phyloP scores from a whole-genome alignment of 805 yeast genomes.

The Candida railenensis region DNA sequence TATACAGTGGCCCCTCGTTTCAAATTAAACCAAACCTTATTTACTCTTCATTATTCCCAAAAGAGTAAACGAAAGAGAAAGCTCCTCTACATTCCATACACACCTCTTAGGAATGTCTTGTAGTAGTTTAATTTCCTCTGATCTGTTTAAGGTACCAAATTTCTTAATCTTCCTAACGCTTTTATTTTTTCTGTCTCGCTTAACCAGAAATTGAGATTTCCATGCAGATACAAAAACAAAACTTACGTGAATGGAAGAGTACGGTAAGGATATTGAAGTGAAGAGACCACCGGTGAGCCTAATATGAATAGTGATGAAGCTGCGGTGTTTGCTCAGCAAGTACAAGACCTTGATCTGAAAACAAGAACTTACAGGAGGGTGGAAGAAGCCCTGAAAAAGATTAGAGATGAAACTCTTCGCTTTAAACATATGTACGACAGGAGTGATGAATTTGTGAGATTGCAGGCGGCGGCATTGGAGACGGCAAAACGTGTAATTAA shows the following conservation, averaged over 20 bases:
- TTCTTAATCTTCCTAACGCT: no score
- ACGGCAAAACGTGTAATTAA: not conserved
- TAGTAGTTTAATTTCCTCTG: no score
- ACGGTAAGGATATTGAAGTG: not conserved
- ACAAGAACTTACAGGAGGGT: not conserved
- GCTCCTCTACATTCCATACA: no score
- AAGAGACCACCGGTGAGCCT: not conserved
- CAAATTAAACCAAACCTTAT: no score
- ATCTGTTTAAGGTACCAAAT: no score
- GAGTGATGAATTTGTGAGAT: not conserved
- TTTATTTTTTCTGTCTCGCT: no score
- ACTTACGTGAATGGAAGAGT: no score
- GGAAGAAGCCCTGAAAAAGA: not conserved
- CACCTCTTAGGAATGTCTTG: no score
- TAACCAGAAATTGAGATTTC: no score
- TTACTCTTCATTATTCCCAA: no score
- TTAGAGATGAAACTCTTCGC: conserved; percentile 1
- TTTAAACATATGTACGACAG: not conserved
- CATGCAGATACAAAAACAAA: not conserved
- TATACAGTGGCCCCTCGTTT: no score
- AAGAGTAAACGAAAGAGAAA: no score
- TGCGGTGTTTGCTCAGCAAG: not conserved
- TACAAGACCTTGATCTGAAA: not conserved
- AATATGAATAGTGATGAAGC: not conserved
- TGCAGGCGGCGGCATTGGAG: not conserved